Base-by-base conservation (phyloP, 495 filamentous ascomycete species). In the Annulohypoxylon maeteangense region DNA sequence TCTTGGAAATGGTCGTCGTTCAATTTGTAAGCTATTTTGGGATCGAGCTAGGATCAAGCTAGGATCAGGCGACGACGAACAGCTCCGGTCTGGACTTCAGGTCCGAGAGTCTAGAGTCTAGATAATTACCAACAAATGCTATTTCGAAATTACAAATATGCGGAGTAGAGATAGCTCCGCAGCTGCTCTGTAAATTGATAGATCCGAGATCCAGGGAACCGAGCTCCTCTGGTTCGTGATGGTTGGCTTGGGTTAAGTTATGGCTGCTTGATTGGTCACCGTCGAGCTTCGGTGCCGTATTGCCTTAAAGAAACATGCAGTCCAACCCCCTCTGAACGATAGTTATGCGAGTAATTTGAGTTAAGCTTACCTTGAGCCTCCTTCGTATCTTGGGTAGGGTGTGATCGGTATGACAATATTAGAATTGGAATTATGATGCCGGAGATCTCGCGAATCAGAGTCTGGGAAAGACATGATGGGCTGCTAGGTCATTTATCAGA, bases 171-270 rank as follows among this genome's bases (percentile, higher is more conserved):
- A 51, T 36, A 55, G 25, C 29, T 61, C 65, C 47, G 54, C 55
- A 61, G 53, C 58, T 56, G 45, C 36, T 65, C 29, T 68, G 23
- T 68, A 72, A 34, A 73, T 73, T 68, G 61, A 61, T 34, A 62
- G 70, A 65, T 68, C 70, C 70, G 56, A 68, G 65, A 68, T 23
- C 70, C 70, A 73, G 70, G 70, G 36, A 61, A 65, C 16, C 61
- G 45, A 45, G 38, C 53, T 62, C 34, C 14, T 61, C 56, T 48
- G 16, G 61, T 58, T 53, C 48, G 56, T 34, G 20, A 10, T 62
- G 70, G 65, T 62, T 68, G 65, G 65, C 34, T 25, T 38, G 36
- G 60, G 58, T 40, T 61, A 51, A 62, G 29, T 22, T 50, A 65
- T 61, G 31, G 45, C 18, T 65, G 60, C 55, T 57, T 73, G 55